phyloP scores from a whole-genome alignment of 2,329 filamentous ascomycete genomes.

The Fusarium paranaense region DNA sequence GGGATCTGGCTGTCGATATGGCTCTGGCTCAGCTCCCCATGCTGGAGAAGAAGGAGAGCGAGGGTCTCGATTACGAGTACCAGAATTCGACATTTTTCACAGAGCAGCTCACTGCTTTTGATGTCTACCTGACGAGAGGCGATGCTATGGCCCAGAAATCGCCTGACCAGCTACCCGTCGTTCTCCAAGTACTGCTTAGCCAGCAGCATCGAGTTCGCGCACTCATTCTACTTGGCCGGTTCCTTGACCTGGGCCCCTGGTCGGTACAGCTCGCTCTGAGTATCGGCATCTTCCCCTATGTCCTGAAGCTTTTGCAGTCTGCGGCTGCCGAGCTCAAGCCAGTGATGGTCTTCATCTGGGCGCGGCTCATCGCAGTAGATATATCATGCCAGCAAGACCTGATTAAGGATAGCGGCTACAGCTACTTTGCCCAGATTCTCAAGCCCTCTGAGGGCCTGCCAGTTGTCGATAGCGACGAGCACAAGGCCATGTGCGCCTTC shows the following conservation, averaged over 20 bases:
- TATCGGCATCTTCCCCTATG: slow-evolving; percentile 98
- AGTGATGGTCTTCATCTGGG: slow-evolving; percentile 99
- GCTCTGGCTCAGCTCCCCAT: slow-evolving; percentile 89
- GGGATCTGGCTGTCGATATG: slow-evolving; percentile 97
- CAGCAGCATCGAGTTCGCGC: slow-evolving; percentile 94
- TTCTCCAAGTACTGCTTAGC: slow-evolving; percentile 93
- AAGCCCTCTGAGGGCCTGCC: slow-evolving; percentile 86
- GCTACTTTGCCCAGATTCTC: slow-evolving; percentile 94
- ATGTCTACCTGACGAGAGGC: slow-evolving; percentile 89
- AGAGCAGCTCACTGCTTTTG: slow-evolving; percentile 96
- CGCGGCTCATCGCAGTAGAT: slow-evolving; percentile 93
- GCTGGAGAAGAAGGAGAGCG: slow-evolving; percentile 82
- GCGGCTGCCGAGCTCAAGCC: slow-evolving; percentile 95
- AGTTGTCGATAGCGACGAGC: slow-evolving; percentile 89
- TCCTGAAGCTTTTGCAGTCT: slow-evolving; percentile 95
- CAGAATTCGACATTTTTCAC: slow-evolving; percentile 96
- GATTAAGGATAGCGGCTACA: slow-evolving; percentile 96
- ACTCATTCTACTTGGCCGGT: slow-evolving; percentile 90
- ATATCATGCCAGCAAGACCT: slow-evolving; percentile 93
- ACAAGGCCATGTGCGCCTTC: slow-evolving; percentile 99
- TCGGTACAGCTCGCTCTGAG: slow-evolving; percentile 97
- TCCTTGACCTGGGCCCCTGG: slow-evolving; percentile 96
- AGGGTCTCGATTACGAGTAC: slow-evolving; percentile 85
- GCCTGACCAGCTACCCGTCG: slow-evolving; percentile 94
- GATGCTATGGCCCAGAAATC: slow-evolving; percentile 85